Conservation (phyloP, 495 filamentous ascomycete species). For the Podospora pseudocomata region DNA sequence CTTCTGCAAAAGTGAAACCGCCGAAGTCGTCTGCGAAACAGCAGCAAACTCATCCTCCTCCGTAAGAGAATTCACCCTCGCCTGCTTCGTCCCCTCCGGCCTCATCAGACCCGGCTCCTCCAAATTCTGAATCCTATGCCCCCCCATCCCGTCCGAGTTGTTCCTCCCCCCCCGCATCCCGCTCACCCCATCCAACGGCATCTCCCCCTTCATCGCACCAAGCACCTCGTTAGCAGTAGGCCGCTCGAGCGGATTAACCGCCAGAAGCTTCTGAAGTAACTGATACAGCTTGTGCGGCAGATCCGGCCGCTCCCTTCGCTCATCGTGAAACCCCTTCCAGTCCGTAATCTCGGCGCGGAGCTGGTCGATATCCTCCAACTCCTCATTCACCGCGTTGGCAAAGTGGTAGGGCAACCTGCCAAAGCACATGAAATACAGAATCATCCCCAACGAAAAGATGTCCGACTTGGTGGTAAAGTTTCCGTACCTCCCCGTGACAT, state of each 20-base stretch:
- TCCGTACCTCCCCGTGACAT: constrained; percentile 67
- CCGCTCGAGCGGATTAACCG: constrained; percentile 69
- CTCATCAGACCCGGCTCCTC: constrained; percentile 24
- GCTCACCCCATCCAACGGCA: constrained; percentile 35
- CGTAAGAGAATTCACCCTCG: constrained; percentile 31
- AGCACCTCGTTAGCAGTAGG: constrained; percentile 87
- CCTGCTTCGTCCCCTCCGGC: constrained; percentile 26
- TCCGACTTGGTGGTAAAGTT: constrained; percentile 97
- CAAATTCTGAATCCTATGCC: constrained; percentile 53
- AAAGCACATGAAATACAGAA: constrained; percentile 96
- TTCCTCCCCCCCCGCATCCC: constrained; percentile 29
- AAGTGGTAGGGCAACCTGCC: constrained; percentile 78
- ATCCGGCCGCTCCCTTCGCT: constrained; percentile 67
- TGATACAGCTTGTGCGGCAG: constrained; percentile 83
- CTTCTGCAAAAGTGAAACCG: constrained; percentile 32
- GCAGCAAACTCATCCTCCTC: constrained; percentile 26
- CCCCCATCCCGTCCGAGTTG: constrained; percentile 40
- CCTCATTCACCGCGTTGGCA: constrained; percentile 82
- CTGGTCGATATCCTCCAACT: constrained; percentile 86
- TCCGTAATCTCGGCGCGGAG: constrained; percentile 81
- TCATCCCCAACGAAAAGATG: constrained; percentile 96
- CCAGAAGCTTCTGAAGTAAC: constrained; percentile 73
- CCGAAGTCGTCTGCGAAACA: constrained; percentile 10
- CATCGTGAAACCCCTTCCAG: constrained; percentile 83
- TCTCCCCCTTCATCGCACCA: constrained; percentile 70